Conservation (phyloP, 768 basidiomycete genomes). For the Leccinum disarticulatum region DNA sequence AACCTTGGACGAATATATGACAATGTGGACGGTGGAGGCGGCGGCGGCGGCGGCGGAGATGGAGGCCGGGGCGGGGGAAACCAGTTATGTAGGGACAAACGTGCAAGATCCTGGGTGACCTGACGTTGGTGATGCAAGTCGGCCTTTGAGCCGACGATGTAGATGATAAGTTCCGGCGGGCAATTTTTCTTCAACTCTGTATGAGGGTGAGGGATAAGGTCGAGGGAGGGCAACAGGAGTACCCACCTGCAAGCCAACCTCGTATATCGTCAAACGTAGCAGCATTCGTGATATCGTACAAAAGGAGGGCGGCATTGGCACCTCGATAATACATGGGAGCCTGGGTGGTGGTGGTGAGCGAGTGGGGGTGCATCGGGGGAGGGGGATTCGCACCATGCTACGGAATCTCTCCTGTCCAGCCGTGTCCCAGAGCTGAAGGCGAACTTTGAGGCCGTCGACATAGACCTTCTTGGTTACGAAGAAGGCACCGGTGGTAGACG, state of each 20-base stretch:
- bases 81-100: conserved; percentile 84
- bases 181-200: conserved; percentile 90
- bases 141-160: conserved; percentile 93
- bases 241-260: conserved; percentile 85
- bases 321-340: conserved; percentile 98
- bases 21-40: conserved; percentile 41
- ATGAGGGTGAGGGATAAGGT: conserved; percentile 9
- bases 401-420: conserved; percentile 93
- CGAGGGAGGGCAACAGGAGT: neutral
- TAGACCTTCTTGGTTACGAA: conserved; percentile 92
- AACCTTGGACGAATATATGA: conserved; percentile 38
- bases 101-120: conserved; percentile 79
- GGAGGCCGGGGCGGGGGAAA: conserved; percentile 77
- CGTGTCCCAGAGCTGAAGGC: conserved; percentile 89
- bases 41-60: conserved; percentile 63
- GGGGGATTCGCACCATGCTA: conserved; percentile 64
- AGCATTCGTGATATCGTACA: conserved; percentile 94
- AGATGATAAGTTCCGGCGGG: conserved; percentile 84
- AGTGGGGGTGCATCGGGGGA: conserved; percentile 5
- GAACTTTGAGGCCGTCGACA: conserved; percentile 82
- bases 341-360: conserved; percentile 38
- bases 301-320: conserved; percentile 88
- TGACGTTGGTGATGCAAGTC: conserved; percentile 72
- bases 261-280: conserved; percentile 87
- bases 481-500: conserved; percentile 89